Base-by-base conservation (phyloP, 2,329 filamentous ascomycete genomes). In the Fusarium foetens region DNA sequence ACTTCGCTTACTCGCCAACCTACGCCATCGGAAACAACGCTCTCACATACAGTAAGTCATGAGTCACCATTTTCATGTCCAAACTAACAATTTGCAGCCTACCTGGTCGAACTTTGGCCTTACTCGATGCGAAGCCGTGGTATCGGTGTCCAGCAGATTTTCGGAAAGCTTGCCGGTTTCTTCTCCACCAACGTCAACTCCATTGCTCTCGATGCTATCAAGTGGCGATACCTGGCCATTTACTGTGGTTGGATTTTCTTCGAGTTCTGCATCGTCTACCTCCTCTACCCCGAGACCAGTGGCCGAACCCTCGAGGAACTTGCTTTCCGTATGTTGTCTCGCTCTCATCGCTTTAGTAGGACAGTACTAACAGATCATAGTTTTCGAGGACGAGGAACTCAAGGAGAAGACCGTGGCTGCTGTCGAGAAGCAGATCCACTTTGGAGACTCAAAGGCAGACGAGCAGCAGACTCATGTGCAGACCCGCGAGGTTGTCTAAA, bases 251-350 rank as follows among this genome's bases (percentile, higher is more conserved):
- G 83, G 79, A 79, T 85, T 17, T 76, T 78, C 4, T 81, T 84
- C 39, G 83, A 85, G 73, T 78, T 84, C 43, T 59, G 51, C 31
- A 73, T 81, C 89, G 92, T 96, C 55, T 96, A 91, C 82, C 93
- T 94, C 81, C 86, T 95, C 71, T 97, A 95, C 79, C 93, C 94
- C 14, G 94, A 97, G 82, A 97, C 94, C 0, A 92, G 92, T 68
- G 94, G 74, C 23, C 72, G 94, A 67, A 91, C 93, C 58, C 84
- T 96, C 29, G 93, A 96, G 83, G 93, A 96, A 55, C 76, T 84
- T 49, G 73, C 81, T 4, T 84, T 84, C 74, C 73, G 82, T 84
- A 79, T 75, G 82, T 80, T 36, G 13, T 13, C 16, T 35, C 8
- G 2, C 13, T 5, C 14, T 14, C 12, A 2, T 7, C 1, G 3